A percentile compares a stretch with the other conserved stretches of the same genome.
phyloP scores from a whole-genome alignment of 129 eudicot species.

The Centella asiatica region DNA sequence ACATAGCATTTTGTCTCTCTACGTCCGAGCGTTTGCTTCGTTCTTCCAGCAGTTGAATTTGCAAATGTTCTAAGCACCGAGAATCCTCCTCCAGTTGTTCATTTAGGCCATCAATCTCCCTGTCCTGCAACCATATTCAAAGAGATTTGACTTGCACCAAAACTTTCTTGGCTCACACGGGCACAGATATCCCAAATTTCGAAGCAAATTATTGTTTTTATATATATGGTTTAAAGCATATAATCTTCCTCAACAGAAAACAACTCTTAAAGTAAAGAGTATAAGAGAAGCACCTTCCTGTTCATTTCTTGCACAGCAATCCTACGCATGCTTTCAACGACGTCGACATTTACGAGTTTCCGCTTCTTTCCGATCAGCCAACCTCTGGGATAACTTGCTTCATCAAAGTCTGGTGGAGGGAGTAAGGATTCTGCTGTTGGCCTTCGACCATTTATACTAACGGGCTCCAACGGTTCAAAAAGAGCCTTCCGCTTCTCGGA shows the following conservation, averaged over 20 bases:
- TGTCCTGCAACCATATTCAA: constrained; percentile 49
- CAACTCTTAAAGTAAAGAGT: constrained; percentile 5
- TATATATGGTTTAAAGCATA: background rate
- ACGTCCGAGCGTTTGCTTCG: constrained; percentile 84
- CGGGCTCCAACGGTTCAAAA: constrained; percentile 83
- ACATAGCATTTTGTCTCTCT: constrained; percentile 67
- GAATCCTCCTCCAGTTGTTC: constrained; percentile 90
- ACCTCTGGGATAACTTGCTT: constrained; percentile 78
- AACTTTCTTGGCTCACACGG: background rate
- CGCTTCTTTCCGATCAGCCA: constrained; percentile 93
- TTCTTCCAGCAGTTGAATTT: constrained; percentile 83
- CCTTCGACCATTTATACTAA: constrained; percentile 43
- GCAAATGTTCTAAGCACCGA: constrained; percentile 74
- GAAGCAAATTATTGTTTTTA: background rate
- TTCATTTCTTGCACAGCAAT: constrained; percentile 15
- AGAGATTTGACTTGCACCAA: background rate
- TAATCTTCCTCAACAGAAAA: background rate
- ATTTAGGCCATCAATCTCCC: constrained; percentile 79
- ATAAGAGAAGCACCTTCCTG: constrained; percentile 34
- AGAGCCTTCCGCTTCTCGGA: constrained; percentile 85
- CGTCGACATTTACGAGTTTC: constrained; percentile 92
- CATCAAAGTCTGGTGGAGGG: constrained; percentile 95
- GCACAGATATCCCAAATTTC: background rate
- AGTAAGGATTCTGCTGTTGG: constrained; percentile 75
- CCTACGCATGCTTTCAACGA: constrained; percentile 39